phyloP scores from a whole-genome alignment of 345 rosid genomes.

The Salix dunnii region DNA sequence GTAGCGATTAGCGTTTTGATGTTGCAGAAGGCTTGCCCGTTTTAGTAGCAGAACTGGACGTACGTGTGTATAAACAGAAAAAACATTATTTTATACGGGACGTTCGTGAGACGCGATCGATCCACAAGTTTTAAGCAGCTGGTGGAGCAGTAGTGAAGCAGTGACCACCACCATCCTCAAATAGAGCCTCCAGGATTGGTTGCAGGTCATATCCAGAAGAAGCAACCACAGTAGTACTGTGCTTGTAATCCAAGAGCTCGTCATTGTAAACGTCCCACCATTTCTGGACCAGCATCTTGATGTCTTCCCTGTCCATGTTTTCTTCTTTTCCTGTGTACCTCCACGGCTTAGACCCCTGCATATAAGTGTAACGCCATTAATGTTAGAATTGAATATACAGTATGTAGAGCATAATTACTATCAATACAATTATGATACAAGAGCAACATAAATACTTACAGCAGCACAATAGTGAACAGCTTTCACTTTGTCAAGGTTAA shows the following conservation, averaged over 20 bases:
- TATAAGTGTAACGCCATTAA: too few species aligned
- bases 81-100: too few species aligned
- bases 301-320: conserved; percentile 86
- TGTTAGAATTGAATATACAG: too few species aligned
- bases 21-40: too few species aligned
- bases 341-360: conserved; percentile 89
- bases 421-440: background rate
- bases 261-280: conserved; percentile 85
- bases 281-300: conserved; percentile 66
- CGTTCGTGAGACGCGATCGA: too few species aligned
- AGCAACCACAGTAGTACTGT: background rate
- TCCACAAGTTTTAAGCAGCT: conserved; percentile 46
- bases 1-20: too few species aligned
- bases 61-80: too few species aligned
- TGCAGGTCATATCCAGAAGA: background rate
- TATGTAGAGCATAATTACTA: background rate
- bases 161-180: conserved; percentile 48
- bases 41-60: too few species aligned
- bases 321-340: conserved; percentile 74
- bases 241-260: conserved; percentile 47
- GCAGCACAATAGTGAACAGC: conserved; percentile 89
- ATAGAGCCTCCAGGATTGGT: conserved; percentile 47
- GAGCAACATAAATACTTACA: conserved; percentile 38
- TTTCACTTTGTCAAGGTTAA: conserved; percentile 57
- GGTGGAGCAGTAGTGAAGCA: conserved; percentile 59